Evolutionary conservation across 495 filamentous ascomycete species (phyloP).

Genomic region (Xylaria palmicola): DNA sequence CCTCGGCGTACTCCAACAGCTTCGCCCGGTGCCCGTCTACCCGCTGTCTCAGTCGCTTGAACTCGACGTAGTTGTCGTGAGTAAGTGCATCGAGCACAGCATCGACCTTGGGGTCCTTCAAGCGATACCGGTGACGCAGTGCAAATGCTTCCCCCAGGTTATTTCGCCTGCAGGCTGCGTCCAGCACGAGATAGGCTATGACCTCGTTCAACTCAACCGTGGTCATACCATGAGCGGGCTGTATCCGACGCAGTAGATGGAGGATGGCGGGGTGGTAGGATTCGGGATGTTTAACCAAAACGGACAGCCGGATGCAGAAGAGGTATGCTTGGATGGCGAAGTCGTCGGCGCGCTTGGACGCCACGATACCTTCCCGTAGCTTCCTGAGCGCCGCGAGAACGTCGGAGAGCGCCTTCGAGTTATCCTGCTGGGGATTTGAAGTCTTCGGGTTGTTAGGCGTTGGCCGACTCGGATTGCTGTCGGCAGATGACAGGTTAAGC

Average conservation of each 20-base stretch:
- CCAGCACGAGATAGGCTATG: slow-evolving; percentile 76
- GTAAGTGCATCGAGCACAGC: slow-evolving; percentile 67
- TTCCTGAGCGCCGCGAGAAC: slow-evolving; percentile 78
- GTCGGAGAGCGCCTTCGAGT: slow-evolving; percentile 41
- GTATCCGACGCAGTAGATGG: slow-evolving; percentile 71
- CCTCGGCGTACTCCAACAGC: slow-evolving; percentile 78
- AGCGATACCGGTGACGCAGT: slow-evolving; percentile 53
- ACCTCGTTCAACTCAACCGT: slow-evolving; percentile 72
- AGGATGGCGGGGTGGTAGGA: slow-evolving; percentile 87
- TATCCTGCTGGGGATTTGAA: slow-evolving; percentile 11
- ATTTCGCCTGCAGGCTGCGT: slow-evolving; percentile 81
- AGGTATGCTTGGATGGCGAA: slow-evolving; percentile 70
- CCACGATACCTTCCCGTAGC: slow-evolving; percentile 82
- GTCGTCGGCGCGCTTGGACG: slow-evolving; percentile 63
- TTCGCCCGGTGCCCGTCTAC: slow-evolving; percentile 75
- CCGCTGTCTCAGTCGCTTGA: slow-evolving; percentile 65
- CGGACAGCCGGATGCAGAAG: slow-evolving; percentile 80
- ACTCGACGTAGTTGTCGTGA: slow-evolving; percentile 78
- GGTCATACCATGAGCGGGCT: slow-evolving; percentile 62
- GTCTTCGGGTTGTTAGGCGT: slow-evolving; percentile 30
- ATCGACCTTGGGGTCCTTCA: slow-evolving; percentile 62
- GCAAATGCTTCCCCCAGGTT: slow-evolving; percentile 71
- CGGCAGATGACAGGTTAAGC: slow-evolving; percentile 45
- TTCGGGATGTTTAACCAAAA: slow-evolving; percentile 74
- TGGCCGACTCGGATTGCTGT: slow-evolving; percentile 19